Conservation (phyloP, 2,329 filamentous ascomycete genomes). For the Chaetoscypha palmicola region DNA sequence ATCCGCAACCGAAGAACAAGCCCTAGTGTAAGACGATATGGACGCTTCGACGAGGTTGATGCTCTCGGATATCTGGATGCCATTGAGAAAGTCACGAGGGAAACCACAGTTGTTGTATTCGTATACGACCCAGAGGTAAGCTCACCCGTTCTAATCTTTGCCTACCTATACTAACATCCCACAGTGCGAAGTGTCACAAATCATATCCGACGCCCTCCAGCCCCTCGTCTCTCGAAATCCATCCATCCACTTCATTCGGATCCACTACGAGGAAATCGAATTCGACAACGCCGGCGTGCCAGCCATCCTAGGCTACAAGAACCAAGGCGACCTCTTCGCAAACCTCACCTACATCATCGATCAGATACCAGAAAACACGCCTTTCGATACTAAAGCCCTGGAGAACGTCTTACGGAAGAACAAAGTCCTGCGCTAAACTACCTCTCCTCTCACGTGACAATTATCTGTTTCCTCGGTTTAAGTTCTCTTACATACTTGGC, state of each 20-base stretch:
- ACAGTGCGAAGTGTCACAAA: constrained; percentile 70
- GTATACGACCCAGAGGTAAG: constrained; percentile 83
- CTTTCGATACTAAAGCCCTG: constrained; percentile 49
- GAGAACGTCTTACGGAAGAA: constrained; percentile 47
- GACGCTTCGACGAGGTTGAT: constrained; percentile 76
- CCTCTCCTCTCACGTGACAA: too few species aligned
- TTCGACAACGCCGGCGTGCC: constrained; percentile 87
- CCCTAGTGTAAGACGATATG: constrained; percentile 71
- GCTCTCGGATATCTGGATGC: constrained; percentile 91
- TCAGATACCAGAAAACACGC: constrained; percentile 68
- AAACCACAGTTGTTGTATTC: constrained; percentile 85
- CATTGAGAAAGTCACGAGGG: constrained; percentile 77
- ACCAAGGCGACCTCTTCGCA: constrained; percentile 80
- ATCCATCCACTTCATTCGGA: constrained; percentile 77
- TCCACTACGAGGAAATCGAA: constrained; percentile 87
- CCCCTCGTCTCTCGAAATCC: constrained; percentile 67
- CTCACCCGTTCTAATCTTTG: not conserved
- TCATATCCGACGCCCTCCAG: constrained; percentile 71
- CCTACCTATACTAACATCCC: constrained; percentile 20
- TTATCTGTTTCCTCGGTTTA: too few species aligned
- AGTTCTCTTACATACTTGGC: too few species aligned
- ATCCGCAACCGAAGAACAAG: constrained; percentile 62
- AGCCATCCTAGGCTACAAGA: constrained; percentile 80
- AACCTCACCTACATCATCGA: constrained; percentile 82
- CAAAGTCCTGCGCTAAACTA: constrained; percentile 32